These are phyloP conservation scores for Rosa rugosa DNA, from an alignment of 306 rosid genomes.

Conservation along the genomic window DNA sequence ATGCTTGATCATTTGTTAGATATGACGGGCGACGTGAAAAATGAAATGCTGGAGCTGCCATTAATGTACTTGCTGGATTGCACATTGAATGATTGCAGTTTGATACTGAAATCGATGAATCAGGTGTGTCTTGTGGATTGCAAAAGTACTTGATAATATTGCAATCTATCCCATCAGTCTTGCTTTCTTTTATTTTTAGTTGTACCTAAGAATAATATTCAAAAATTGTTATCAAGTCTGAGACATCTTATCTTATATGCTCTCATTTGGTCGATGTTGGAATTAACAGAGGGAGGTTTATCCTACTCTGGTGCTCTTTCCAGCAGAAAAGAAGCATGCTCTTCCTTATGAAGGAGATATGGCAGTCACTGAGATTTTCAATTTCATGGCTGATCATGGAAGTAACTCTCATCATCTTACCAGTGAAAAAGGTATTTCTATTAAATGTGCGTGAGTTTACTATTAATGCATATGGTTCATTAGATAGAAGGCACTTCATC, in stretches of 20 bases:
- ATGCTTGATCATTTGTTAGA: slow-evolving; percentile 3
- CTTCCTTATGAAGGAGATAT: slow-evolving; percentile 69
- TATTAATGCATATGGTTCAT: not conserved
- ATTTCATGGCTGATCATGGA: slow-evolving; percentile 77
- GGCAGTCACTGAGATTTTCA: slow-evolving; percentile 66
- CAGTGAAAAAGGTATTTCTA: slow-evolving; percentile 60
- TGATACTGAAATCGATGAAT: slow-evolving; percentile 57
- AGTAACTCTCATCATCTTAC: slow-evolving; percentile 54
- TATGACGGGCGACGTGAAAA: slow-evolving; percentile 54
- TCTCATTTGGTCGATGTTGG: slow-evolving; percentile 23
- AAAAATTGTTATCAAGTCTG: not conserved
- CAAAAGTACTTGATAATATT: not conserved
- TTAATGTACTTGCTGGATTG: slow-evolving; percentile 81
- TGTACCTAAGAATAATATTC: not conserved
- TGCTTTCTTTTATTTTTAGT: not conserved
- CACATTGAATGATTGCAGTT: slow-evolving; percentile 78
- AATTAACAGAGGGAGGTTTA: slow-evolving; percentile 76
- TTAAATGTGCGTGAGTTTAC: not conserved
- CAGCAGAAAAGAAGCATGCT: slow-evolving; percentile 67
- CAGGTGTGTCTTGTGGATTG: slow-evolving; percentile 54
- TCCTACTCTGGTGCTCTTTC: slow-evolving; percentile 83
- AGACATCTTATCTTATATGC: not conserved
- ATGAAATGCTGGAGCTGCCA: slow-evolving; percentile 56
- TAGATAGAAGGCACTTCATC: not conserved
- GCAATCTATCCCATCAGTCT: not conserved